Evolutionary conservation across 2,329 filamentous ascomycete genomes (phyloP), one percentile per base, ranked within the genome.

Genomic region (Stachybotrys echinatus): DNA sequence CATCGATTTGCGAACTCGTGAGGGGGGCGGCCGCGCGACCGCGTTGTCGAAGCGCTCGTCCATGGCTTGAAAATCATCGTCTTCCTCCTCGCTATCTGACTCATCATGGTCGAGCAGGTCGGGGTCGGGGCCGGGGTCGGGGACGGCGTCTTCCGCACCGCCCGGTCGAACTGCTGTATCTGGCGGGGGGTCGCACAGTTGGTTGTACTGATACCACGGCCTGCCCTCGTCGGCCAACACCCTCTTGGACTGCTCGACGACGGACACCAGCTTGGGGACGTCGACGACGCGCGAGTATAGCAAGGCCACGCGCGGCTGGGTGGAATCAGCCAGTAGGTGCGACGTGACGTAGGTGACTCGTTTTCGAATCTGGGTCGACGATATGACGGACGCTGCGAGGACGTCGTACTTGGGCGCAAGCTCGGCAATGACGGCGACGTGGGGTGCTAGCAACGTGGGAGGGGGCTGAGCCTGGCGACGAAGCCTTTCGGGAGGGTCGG

Each of bases 221-320:
- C 68, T 71, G 4, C 71, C 72, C 39, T 70, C 65, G 47, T 74
- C 71, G 27, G 60, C 68, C 48, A 87, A 66, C 44, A 81, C 70
- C 38, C 77, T 70, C 64, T 86, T 85, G 50, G 75, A 76, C 37
- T 87, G 83, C 65, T 90, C 87, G 42, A 76, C 75, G 43, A 89
- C 77, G 4, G 80, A 85, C 57, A 89, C 79, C 58, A 89, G 72
- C 65, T 90, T 91, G 65, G 74, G 75, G 2, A 80, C 75, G 3
- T 81, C 76, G 10, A 63, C 52, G 1, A 75, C 69, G 19, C 74
- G 74, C 27, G 78, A 76, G 57, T 80, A 72, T 18, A 83, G 64
- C 38, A 83, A 62, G n/a, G 72, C 71, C 14, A 74, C 59, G 10
- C 65, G 63, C 44, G 60, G 57, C 21, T 51, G 52, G 5, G 57